phyloP scores from a whole-genome alignment of 2,329 filamentous ascomycete species.

The Cercospora brassicicola region DNA sequence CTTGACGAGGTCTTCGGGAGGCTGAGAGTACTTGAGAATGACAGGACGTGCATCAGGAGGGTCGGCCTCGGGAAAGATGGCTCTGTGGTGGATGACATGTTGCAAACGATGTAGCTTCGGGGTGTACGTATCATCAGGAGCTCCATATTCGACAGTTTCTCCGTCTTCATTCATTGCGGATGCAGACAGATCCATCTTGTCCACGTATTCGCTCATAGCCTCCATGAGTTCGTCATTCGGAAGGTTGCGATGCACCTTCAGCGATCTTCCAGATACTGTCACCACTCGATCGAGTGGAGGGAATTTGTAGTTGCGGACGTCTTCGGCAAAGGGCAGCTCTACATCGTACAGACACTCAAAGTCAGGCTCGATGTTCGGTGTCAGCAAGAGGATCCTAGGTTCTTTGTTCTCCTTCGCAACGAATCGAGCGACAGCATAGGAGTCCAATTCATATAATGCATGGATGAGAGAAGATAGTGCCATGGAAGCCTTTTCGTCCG shows the following conservation, averaged over 20 bases:
- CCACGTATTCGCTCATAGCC: constrained; percentile 89
- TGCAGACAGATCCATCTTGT: constrained; percentile 81
- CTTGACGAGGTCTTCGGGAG: constrained; percentile 65
- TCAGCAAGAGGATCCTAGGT: constrained; percentile 73
- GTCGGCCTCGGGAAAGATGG: constrained; percentile 67
- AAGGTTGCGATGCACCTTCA: constrained; percentile 80
- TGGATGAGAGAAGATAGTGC: constrained; percentile 88
- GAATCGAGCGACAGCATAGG: constrained; percentile 81
- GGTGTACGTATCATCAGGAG: constrained; percentile 79
- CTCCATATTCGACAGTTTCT: constrained; percentile 65
- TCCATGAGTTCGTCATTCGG: constrained; percentile 71
- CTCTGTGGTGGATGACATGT: constrained; percentile 79
- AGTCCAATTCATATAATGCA: constrained; percentile 79
- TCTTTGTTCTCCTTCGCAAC: constrained; percentile 81
- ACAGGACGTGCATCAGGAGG: constrained; percentile 63
- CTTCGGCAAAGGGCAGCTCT: constrained; percentile 89
- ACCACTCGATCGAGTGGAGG: constrained; percentile 84
- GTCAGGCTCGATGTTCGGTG: constrained; percentile 74
- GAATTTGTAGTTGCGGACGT: constrained; percentile 86
- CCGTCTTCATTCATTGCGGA: constrained; percentile 73
- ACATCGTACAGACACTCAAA: constrained; percentile 87
- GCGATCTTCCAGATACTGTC: constrained; percentile 77
- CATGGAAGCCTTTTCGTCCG: constrained; percentile 77
- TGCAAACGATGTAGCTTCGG: constrained; percentile 86
- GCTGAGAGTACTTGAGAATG: constrained; percentile 70